Evolutionary conservation across 768 basidiomycete species (phyloP).

Genomic region (Rhodotorula diobovata): DNA sequence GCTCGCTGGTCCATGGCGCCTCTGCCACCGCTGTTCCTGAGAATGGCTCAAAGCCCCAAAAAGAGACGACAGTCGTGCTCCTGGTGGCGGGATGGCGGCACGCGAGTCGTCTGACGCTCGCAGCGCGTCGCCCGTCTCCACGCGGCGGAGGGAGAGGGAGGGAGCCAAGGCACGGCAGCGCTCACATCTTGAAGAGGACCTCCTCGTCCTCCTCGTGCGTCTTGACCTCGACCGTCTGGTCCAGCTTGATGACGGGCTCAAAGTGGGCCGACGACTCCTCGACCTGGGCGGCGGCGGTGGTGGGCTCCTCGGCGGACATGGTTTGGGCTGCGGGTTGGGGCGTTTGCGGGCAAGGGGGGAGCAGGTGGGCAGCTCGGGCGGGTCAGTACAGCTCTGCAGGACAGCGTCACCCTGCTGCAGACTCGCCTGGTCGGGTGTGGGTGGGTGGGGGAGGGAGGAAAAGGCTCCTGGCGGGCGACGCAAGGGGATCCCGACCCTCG

Average conservation of each 20-base stretch:
- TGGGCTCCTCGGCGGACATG: slow-evolving; percentile 33
- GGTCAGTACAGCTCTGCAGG: background rate
- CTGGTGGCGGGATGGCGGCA: too few relatives aligned
- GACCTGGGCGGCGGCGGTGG: slow-evolving; percentile 9
- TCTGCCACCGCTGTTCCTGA: too few relatives aligned
- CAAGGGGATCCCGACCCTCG: too few relatives aligned
- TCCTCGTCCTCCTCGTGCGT: slow-evolving; percentile 93
- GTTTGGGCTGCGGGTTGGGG: background rate
- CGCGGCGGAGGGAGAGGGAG: too few relatives aligned
- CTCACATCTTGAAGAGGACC: slow-evolving; percentile 90
- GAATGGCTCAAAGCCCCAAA: too few relatives aligned
- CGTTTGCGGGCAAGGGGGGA: background rate
- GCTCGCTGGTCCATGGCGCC: too few relatives aligned
- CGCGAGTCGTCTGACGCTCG: background rate
- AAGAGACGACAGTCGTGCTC: too few relatives aligned
- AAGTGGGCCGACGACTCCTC: slow-evolving; percentile 58
- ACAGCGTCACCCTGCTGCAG: background rate
- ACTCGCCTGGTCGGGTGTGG: too few relatives aligned
- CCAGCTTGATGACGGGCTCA: slow-evolving; percentile 94
- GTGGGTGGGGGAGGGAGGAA: too few relatives aligned
- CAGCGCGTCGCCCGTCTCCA: background rate
- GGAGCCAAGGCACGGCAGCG: background rate
- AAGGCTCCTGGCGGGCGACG: too few relatives aligned
- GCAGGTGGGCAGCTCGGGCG: background rate
- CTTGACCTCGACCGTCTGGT: slow-evolving; percentile 90